Evolutionary conservation across 2,329 filamentous ascomycete species (phyloP).

Genomic region (Chrysoporthe austroafricana): DNA sequence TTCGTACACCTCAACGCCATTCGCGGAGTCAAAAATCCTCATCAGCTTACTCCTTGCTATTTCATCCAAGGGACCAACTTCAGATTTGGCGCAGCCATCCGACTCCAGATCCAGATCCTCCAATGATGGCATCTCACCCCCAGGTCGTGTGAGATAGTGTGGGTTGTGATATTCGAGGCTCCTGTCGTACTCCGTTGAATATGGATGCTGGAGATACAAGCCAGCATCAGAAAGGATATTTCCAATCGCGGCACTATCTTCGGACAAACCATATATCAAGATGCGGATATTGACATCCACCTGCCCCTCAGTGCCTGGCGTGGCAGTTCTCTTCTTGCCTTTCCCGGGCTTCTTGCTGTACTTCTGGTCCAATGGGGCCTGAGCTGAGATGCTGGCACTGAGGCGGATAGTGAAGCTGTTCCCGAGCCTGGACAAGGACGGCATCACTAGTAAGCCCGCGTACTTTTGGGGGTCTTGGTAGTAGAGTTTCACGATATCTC

Average conservation of each 20-base stretch:
- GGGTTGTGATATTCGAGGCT: background rate
- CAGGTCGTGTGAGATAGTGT: background rate
- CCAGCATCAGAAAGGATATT: background rate
- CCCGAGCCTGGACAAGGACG: background rate
- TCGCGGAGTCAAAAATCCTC: constrained; percentile 1
- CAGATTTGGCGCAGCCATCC: background rate
- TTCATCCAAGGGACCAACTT: background rate
- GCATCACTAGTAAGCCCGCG: background rate
- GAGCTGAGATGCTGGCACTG: background rate
- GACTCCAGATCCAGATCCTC: background rate
- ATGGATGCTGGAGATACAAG: constrained; percentile 1
- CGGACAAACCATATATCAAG: background rate
- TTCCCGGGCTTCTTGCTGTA: background rate
- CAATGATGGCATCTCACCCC: background rate
- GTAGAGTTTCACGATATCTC: background rate
- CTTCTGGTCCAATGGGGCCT: background rate
- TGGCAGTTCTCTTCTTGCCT: background rate
- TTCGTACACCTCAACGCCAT: background rate
- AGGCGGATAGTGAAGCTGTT: background rate
- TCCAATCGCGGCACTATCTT: background rate
- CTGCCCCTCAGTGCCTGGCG: background rate
- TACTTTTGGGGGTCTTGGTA: background rate
- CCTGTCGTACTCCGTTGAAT: background rate
- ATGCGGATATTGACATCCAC: background rate
- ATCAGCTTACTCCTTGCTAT: background rate